These are phyloP conservation scores for Capsella rubella DNA, from an alignment of 441 rosid genomes.

Conservation along the genomic window DNA sequence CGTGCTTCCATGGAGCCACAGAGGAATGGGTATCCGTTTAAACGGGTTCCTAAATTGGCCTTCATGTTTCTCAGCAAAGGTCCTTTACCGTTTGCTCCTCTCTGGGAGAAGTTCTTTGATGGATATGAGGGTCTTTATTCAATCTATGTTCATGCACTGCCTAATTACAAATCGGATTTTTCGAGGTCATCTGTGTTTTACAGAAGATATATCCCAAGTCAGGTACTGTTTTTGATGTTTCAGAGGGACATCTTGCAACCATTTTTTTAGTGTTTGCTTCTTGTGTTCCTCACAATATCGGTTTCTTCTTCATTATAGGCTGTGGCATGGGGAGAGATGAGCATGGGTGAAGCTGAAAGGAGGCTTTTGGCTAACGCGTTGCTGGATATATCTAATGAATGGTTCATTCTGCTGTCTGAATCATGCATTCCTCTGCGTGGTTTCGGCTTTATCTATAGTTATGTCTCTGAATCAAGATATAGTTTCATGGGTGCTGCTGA, in stretches of 20 bases:
- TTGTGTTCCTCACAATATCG: slow-evolving; percentile 18
- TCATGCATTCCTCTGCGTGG: slow-evolving; percentile 92
- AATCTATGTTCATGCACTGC: slow-evolving; percentile 70
- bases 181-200: slow-evolving; percentile 68
- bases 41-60: slow-evolving; percentile 74
- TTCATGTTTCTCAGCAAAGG: slow-evolving; percentile 88
- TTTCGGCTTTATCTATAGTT: slow-evolving; percentile 61
- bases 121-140: slow-evolving; percentile 63
- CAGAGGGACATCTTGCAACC: not conserved
- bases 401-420: slow-evolving; percentile 89
- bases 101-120: slow-evolving; percentile 78
- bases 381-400: slow-evolving; percentile 89
- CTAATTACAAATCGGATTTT: slow-evolving; percentile 56
- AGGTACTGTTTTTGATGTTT: slow-evolving; percentile 56
- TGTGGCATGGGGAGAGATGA: slow-evolving; percentile 92
- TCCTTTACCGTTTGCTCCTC: slow-evolving; percentile 76
- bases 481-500: slow-evolving; percentile 88
- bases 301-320: slow-evolving; percentile 51
- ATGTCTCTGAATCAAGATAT: slow-evolving; percentile 65
- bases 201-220: slow-evolving; percentile 83
- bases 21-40: slow-evolving; percentile 60
- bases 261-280: slow-evolving; percentile 9
- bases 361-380: slow-evolving; percentile 89
- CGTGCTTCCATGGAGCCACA: slow-evolving; percentile 69
- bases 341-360: slow-evolving; percentile 95